phyloP scores from a whole-genome alignment of 768 basidiomycete species.

The Mycena metata region DNA sequence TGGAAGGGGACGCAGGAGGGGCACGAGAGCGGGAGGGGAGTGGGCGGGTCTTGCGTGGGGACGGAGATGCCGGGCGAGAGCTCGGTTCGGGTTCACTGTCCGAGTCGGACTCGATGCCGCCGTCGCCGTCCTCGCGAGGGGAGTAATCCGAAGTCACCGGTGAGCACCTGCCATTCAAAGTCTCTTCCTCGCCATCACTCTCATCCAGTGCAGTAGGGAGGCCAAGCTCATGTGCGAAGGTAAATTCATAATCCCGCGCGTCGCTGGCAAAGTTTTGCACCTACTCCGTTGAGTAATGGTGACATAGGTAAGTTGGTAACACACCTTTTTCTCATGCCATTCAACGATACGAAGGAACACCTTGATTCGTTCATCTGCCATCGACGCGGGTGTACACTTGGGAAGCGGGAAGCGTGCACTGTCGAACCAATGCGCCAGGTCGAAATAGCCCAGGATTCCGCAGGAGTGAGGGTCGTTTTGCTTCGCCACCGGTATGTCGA shows the following conservation, averaged over 20 bases:
- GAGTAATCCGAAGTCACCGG: slow-evolving; percentile 1
- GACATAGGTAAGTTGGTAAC: neutral
- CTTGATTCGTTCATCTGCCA: slow-evolving; percentile 28
- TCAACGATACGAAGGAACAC: slow-evolving; percentile 21
- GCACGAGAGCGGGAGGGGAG: neutral
- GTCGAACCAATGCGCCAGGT: slow-evolving; percentile 18
- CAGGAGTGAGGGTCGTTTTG: slow-evolving; percentile 23
- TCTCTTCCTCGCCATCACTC: neutral
- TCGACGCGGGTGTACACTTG: neutral
- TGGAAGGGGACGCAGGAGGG: neutral
- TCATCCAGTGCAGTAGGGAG: neutral
- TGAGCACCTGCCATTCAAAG: neutral
- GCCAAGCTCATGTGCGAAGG: neutral
- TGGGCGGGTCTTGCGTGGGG: neutral
- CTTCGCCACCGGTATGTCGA: slow-evolving; percentile 14
- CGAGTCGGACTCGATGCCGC: neutral
- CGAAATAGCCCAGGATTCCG: slow-evolving; percentile 15
- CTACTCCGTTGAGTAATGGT: neutral
- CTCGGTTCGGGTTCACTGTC: neutral
- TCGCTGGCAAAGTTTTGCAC: slow-evolving; percentile 1
- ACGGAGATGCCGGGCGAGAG: slow-evolving; percentile 9
- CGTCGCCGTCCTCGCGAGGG: no score
- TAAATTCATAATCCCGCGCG: slow-evolving; percentile 12
- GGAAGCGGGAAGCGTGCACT: slow-evolving; percentile 19
- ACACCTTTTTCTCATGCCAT: slow-evolving; percentile 10